These are phyloP conservation scores for Aphanomyces euteiches DNA, from an alignment of 352 stramenopile genomes.

Conservation along the genomic window DNA sequence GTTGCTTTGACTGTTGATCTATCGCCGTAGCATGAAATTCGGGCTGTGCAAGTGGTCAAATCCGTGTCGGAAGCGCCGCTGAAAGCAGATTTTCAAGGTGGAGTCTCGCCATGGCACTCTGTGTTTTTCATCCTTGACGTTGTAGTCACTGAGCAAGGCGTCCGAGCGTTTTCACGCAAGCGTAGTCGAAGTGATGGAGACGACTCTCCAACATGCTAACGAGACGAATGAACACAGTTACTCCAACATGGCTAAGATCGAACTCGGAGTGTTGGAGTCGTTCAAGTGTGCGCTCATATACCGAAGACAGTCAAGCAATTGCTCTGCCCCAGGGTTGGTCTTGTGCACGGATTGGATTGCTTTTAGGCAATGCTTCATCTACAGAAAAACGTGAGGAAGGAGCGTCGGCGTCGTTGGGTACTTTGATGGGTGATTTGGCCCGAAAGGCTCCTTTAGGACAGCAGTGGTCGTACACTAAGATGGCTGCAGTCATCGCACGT, in stretches of 20 bases:
- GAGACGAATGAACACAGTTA: background rate
- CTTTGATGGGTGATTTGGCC: constrained; percentile 58
- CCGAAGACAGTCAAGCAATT: constrained; percentile 50
- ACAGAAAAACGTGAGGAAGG: background rate
- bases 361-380: constrained; percentile 63
- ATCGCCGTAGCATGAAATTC: constrained; percentile 23
- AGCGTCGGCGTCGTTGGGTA: constrained; percentile 19
- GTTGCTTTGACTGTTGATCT: background rate
- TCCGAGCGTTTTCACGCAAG: constrained; percentile 4
- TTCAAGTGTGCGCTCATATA: constrained; percentile 57
- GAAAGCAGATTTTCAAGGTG: constrained; percentile 6
- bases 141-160: constrained; percentile 25
- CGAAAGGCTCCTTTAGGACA: constrained; percentile 44
- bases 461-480: constrained; percentile 59
- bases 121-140: background rate
- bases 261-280: constrained; percentile 44
- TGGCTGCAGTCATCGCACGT: constrained; percentile 51
- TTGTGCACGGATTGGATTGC: constrained; percentile 44
- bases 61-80: constrained; percentile 7
- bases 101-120: background rate
- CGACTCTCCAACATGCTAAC: background rate
- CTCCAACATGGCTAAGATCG: constrained; percentile 46
- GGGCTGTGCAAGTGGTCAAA: constrained; percentile 22
- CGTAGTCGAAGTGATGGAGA: constrained; percentile 13
- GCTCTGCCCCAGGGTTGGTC: constrained; percentile 35